phyloP scores from a whole-genome alignment of 768 basidiomycete species.

The Paxillus ammoniavirescens region DNA sequence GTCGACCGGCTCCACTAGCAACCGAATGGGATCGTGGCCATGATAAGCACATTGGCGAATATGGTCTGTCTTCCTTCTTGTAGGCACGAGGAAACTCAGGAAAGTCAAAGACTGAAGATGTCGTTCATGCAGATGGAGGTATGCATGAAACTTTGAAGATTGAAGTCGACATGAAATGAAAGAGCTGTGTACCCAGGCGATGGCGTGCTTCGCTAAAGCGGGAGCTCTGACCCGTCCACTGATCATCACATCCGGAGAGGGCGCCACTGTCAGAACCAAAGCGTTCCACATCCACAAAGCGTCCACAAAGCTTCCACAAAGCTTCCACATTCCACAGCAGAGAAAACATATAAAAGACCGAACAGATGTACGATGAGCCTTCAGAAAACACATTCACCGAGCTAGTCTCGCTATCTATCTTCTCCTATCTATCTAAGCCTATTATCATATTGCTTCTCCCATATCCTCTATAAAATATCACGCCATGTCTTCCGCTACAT shows the following conservation, averaged over 20 bases:
- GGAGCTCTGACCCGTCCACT: background rate
- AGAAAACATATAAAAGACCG: background rate
- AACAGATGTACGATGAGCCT: background rate
- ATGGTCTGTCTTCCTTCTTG: too few relatives aligned
- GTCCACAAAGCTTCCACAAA: slow-evolving; percentile 5
- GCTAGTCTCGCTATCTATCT: background rate
- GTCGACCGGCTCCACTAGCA: background rate
- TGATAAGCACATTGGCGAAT: background rate
- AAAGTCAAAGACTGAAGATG: too few relatives aligned
- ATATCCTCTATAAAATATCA: background rate
- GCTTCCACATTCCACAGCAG: slow-evolving; percentile 1
- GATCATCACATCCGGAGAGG: background rate
- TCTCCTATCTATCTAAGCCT: background rate
- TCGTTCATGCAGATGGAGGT: too few relatives aligned
- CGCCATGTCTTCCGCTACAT: slow-evolving; percentile 2
- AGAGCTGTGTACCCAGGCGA: background rate
- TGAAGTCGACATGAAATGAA: too few relatives aligned
- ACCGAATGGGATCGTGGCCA: background rate
- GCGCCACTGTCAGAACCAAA: background rate
- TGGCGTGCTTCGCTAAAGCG: background rate
- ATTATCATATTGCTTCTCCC: too few relatives aligned
- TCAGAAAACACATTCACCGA: background rate
- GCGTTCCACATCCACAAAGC: background rate
- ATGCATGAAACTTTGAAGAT: too few relatives aligned
- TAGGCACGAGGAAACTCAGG: too few relatives aligned